phyloP scores from a whole-genome alignment of 148 eudicot species.

The Drosera capensis region DNA sequence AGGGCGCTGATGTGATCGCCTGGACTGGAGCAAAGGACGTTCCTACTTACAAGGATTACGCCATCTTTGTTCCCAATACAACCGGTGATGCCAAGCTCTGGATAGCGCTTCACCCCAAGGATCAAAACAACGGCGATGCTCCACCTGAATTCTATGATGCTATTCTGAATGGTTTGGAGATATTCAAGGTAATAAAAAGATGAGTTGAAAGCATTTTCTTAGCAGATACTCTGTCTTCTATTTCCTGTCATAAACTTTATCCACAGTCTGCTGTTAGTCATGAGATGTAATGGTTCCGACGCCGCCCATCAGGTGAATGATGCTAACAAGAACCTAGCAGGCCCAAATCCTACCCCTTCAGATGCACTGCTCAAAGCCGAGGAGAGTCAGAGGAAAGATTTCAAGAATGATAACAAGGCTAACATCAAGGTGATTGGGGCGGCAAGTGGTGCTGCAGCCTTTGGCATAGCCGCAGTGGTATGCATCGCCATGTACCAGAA shows the following conservation, averaged over 20 bases:
- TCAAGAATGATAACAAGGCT: constrained; percentile 9
- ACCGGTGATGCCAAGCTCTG: constrained; percentile 18
- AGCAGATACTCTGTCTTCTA: background rate
- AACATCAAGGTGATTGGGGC: constrained; percentile 27
- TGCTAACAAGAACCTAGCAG: constrained; percentile 28
- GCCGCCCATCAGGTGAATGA: constrained; percentile 19
- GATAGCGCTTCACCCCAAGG: constrained; percentile 40
- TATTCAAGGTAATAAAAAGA: constrained; percentile 28
- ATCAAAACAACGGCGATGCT: background rate
- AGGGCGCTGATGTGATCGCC: constrained; percentile 37
- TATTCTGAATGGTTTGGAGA: constrained; percentile 69
- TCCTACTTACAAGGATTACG: constrained; percentile 46
- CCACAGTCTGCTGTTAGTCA: background rate
- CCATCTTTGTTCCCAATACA: constrained; percentile 19
- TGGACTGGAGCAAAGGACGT: constrained; percentile 31
- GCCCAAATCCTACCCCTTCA: constrained; percentile 27
- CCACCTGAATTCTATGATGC: constrained; percentile 41
- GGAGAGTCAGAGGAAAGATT: constrained; percentile 9
- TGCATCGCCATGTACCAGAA: constrained; percentile 20
- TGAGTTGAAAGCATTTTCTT: background rate
- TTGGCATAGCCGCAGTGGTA: constrained; percentile 22
- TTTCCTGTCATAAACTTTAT: background rate
- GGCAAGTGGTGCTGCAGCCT: constrained; percentile 26
- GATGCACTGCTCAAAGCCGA: constrained; percentile 20
- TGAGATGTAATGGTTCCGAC: too few species aligned